Evolutionary conservation across 768 basidiomycete genomes (phyloP).

Genomic region (Kwoniella dejecticola): DNA sequence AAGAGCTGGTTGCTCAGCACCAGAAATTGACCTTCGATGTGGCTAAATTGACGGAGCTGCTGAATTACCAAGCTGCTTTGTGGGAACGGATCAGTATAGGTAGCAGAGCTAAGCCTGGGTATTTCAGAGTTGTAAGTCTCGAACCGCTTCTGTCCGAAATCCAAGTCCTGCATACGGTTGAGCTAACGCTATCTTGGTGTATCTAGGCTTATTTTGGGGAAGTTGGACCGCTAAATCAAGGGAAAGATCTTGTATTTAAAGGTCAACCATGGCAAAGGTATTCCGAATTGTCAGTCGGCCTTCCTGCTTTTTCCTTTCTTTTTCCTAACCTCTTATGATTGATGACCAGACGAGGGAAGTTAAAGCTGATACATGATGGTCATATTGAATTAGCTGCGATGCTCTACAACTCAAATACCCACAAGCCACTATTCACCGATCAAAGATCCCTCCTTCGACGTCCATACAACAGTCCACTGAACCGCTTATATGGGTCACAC

Average conservation of each 20-base stretch:
- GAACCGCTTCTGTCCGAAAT: neutral
- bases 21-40: slow-evolving; percentile 87
- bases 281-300: slow-evolving; percentile 41
- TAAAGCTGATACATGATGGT: neutral
- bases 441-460: slow-evolving; percentile 72
- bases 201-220: slow-evolving; percentile 79
- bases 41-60: slow-evolving; percentile 79
- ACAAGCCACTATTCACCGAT: slow-evolving; percentile 75
- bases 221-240: slow-evolving; percentile 75
- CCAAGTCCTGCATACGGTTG: neutral
- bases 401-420: slow-evolving; percentile 88
- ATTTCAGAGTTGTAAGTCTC: slow-evolving; percentile 72
- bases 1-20: slow-evolving; percentile 86
- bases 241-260: slow-evolving; percentile 91
- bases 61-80: slow-evolving; percentile 81
- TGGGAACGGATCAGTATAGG: slow-evolving; percentile 76
- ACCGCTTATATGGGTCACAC: slow-evolving; percentile 85
- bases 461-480: slow-evolving; percentile 76
- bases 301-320: too few species aligned
- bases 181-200: neutral
- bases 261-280: slow-evolving; percentile 93
- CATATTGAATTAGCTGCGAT: slow-evolving; percentile 64
- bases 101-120: slow-evolving; percentile 84
- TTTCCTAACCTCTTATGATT: too few species aligned
- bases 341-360: slow-evolving; percentile 44